Evolutionary conservation across 306 rosid genomes (phyloP), one percentile per base, ranked within the genome.

Genomic region (Castanopsis chinensis): DNA sequence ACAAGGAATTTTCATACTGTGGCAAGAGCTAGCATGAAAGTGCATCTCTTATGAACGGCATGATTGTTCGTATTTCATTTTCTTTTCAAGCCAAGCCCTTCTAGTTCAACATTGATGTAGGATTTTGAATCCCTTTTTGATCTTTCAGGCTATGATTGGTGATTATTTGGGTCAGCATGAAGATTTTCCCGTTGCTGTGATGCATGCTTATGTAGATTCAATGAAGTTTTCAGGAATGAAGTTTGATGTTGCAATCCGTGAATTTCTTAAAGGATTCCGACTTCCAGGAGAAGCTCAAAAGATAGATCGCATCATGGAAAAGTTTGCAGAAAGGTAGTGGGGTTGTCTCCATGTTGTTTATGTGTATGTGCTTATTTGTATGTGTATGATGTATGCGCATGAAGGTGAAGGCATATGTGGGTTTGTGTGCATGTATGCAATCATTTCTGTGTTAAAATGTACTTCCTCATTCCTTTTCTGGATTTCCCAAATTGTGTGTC

Each of bases 281-380:
- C 98, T 93, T 84, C 98, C 99, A 4, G 99, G 99, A 73, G 99
- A 96, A 85, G 98, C 99, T 88, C 99, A 96, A 87, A 96, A 96
- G 89, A 96, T 96, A 64, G 99, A 96, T 83, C 96, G 98, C 72
- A 91, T 96, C 79, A 96, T 96, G 99, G 99, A 93, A 83, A 96
- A 96, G 83, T 93, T 96, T 91, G 99, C 98, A 28, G 99, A 93
- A 83, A 86, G 99, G 99, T 96, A 88, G 55, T 70, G 33, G 25
- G 51, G 5, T 20, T 71, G 32, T 72, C 52, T 76, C 13, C 61
- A 51, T 76, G 51, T 32, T 57, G 69, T 71, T 20, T 56, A 27
- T 69, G 82, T 75, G 76, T 74, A 57, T 73, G 76, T 10, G 27
- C 81, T 75, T 35, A 3, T 18, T 32, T 67, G 17, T 11, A 32